Percentiles rank a stretch among this genome's conserved stretches.
Conservation (phyloP, 2,329 filamentous ascomycete species). For the Alternaria solani region DNA sequence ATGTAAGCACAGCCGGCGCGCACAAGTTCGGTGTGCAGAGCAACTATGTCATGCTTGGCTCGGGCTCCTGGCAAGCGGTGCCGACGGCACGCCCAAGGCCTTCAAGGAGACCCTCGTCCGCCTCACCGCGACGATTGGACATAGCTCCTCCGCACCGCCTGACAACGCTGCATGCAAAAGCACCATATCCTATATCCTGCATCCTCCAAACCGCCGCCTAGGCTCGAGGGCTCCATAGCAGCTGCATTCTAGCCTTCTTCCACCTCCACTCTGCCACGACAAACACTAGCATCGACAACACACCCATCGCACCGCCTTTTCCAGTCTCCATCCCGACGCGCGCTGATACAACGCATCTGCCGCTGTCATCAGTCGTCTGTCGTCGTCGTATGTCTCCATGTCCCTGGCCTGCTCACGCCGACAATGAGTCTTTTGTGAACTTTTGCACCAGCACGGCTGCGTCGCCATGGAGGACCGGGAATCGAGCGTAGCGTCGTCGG, state of each 20-base stretch:
- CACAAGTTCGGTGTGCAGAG: conserved; percentile 12
- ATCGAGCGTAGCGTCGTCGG: conserved; percentile 46
- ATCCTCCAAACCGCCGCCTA: conserved; percentile 8
- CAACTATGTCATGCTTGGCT: conserved; percentile 25
- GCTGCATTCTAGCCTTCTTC: conserved; percentile 13
- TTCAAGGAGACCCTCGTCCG: conserved; percentile 15
- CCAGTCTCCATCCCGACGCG: conserved; percentile 8
- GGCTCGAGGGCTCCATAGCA: not conserved
- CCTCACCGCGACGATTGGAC: conserved; percentile 18
- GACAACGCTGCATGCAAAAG: conserved; percentile 5
- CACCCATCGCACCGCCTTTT: conserved; percentile 18
- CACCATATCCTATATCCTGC: conserved; percentile 6
- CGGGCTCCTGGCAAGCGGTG: conserved; percentile 6
- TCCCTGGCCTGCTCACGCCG: conserved; percentile 36
- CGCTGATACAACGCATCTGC: conserved; percentile 11
- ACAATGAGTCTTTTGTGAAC: conserved; percentile 44
- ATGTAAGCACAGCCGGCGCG: conserved; percentile 1
- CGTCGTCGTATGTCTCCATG: conserved; percentile 29
- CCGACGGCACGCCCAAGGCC: conserved; percentile 6
- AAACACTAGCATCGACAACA: conserved; percentile 18
- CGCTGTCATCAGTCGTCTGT: not conserved
- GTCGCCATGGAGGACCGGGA: conserved; percentile 45
- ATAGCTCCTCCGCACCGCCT: conserved; percentile 11
- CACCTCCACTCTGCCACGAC: conserved; percentile 19
- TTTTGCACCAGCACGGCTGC: conserved; percentile 29